Evolutionary conservation across 1,284 basidiomycete species (phyloP).

Genomic region (Coniophora puteana): DNA sequence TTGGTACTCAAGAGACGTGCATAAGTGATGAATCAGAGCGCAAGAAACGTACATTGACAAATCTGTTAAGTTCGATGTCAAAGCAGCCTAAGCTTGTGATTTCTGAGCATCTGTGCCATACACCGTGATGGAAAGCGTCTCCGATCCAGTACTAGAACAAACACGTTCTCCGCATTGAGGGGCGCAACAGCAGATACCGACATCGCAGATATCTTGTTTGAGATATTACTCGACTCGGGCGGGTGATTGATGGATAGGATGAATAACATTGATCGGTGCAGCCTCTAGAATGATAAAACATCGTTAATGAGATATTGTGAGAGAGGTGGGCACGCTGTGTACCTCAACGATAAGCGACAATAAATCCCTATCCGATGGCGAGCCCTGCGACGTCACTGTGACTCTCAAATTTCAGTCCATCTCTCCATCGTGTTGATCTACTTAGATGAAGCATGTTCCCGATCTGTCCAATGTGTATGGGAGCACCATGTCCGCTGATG

Average conservation of each 20-base stretch:
- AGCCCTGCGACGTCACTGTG: constrained; percentile 86
- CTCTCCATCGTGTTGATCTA: constrained; percentile 98
- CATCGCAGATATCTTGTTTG: constrained; percentile 54
- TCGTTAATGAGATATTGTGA: constrained; percentile 8
- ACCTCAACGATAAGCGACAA: constrained; percentile 78
- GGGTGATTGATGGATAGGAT: constrained; percentile 78
- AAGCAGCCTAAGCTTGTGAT: constrained; percentile 90
- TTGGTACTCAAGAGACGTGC: constrained; percentile 1
- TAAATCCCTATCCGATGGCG: constrained; percentile 59
- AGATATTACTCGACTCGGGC: constrained; percentile 39
- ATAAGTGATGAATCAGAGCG: not conserved
- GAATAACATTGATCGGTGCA: constrained; percentile 92
- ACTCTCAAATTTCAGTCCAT: constrained; percentile 98
- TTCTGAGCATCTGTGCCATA: constrained; percentile 95
- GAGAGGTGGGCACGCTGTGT: constrained; percentile 53
- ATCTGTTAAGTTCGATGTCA: constrained; percentile 94
- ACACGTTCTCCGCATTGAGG: constrained; percentile 87
- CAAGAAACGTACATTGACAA: constrained; percentile 75
- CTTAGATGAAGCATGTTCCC: constrained; percentile 96
- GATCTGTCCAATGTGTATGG: constrained; percentile 82
- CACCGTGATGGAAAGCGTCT: constrained; percentile 98
- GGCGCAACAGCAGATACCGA: constrained; percentile 68
- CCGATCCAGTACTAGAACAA: constrained; percentile 95
- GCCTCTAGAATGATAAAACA: constrained; percentile 58
- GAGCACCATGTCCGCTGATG: constrained; percentile 93